Evolutionary conservation across 805 yeast genomes (phyloP), one percentile per base, ranked within the genome.

Genomic region (Starmerella apicola): DNA sequence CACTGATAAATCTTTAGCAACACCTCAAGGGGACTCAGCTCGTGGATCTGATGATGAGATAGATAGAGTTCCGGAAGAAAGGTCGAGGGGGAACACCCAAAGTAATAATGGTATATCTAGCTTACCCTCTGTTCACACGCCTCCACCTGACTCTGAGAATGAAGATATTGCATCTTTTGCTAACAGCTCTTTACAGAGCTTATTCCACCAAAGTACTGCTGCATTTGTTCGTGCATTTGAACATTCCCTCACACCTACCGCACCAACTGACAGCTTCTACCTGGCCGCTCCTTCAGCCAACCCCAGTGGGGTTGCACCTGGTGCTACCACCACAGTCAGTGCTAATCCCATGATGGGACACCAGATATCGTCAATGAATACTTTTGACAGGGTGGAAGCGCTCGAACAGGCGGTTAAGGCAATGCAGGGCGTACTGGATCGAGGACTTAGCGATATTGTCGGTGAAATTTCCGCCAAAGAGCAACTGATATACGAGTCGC

Each of bases 401-500:
- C 43, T 54, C 31, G 62, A 60, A 34, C 39, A 41, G 2, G 55
- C 57, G 5, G 41, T 53, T 5, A 43, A 48, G 34, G 50, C 55
- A 21, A 61, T 60, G 44, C 46, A 58, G 34, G 56, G 54, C 29
- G 38, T 54, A 28, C 39, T 54, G 43, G 39, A 58, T 45, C 35
- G 54, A 30, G 51, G 62, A 36, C 37, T 58, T 43, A 45, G 52
- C 33, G 58, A 55, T 42, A 49, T 64, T 41, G 55, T 51, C 49
- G 44, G 52, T 30, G 73, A 68, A n/a, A 40, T 70, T 17, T 54
- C 56, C 6, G 51, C 8, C 39, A 66, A 13, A 41, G 51, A 24
- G 60, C 59, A 36, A 72, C 67, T 34, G 67, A 65, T 44, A 60
- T 57, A 40, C 34, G 68, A 68, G 34, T 56, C 75, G 40, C 70